Percentiles rank a stretch among this genome's conserved stretches.
Evolutionary conservation across 169 alveolate species (phyloP).

Genomic region (Cryptosporidium muris): DNA sequence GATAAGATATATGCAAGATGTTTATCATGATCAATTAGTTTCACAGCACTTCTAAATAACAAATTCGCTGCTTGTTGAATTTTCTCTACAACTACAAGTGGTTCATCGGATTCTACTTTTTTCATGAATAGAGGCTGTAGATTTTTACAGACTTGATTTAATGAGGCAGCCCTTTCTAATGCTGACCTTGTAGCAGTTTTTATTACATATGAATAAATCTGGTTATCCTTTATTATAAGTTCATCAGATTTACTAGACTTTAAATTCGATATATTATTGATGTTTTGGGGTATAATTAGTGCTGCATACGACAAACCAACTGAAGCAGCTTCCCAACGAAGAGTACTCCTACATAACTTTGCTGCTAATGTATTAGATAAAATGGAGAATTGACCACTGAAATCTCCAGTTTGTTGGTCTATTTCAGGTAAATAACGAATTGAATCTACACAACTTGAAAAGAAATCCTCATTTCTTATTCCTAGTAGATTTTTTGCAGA

Average conservation of each 20-base stretch:
- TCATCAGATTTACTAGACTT: slow-evolving; percentile 13
- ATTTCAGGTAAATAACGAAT: slow-evolving; percentile 35
- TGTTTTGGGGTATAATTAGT: neutral
- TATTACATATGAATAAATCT: slow-evolving; percentile 44
- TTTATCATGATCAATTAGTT: slow-evolving; percentile 38
- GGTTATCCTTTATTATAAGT: neutral
- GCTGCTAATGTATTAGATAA: slow-evolving; percentile 9
- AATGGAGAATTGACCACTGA: slow-evolving; percentile 6
- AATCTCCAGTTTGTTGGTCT: neutral
- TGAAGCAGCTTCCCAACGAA: slow-evolving; percentile 59
- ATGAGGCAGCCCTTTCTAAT: slow-evolving; percentile 52
- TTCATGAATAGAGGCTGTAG: slow-evolving; percentile 28
- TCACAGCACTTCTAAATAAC: slow-evolving; percentile 52
- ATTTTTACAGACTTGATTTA: slow-evolving; percentile 55
- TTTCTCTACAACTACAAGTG: neutral
- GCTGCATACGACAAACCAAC: slow-evolving; percentile 60
- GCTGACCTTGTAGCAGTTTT: slow-evolving; percentile 70
- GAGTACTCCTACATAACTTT: slow-evolving; percentile 25
- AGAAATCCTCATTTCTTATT: slow-evolving; percentile 46
- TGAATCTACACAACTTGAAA: slow-evolving; percentile 45
- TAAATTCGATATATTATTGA: too few species aligned
- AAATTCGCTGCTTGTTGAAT: slow-evolving; percentile 29
- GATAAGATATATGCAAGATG: slow-evolving; percentile 32
- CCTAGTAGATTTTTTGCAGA: slow-evolving; percentile 53
- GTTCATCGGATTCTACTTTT: neutral